Percentiles rank a stretch among this genome's conserved stretches.
phyloP scores from a whole-genome alignment of 2,329 filamentous ascomycete genomes.

The Fusarium chuoi region DNA sequence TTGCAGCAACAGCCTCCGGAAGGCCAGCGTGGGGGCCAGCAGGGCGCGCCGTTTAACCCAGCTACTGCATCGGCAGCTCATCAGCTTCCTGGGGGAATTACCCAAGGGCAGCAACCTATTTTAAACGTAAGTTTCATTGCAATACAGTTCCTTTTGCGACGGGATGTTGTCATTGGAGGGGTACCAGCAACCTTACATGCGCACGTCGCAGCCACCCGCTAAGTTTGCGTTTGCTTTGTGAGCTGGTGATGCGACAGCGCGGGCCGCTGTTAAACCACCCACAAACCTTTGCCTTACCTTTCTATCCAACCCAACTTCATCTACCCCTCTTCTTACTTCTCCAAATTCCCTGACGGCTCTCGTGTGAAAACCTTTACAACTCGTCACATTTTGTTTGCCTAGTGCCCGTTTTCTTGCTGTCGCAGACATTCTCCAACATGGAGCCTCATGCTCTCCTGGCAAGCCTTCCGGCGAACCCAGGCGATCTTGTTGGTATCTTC shows the following conservation, averaged over 20 bases:
- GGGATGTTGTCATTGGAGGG: constrained; percentile 7
- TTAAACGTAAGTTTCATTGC: constrained; percentile 60
- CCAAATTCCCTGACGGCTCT: background rate
- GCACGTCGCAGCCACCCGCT: constrained; percentile 19
- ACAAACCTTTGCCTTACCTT: constrained; percentile 3
- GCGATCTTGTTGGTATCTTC: constrained; percentile 40
- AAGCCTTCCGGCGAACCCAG: constrained; percentile 15
- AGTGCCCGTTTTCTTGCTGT: background rate
- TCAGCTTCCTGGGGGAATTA: constrained; percentile 53
- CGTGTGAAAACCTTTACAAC: constrained; percentile 1
- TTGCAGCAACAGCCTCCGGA: constrained; percentile 74
- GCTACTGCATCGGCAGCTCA: constrained; percentile 54
- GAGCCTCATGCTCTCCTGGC: constrained; percentile 3
- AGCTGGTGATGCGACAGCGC: constrained; percentile 25
- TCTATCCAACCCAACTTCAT: background rate
- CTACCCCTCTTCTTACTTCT: background rate
- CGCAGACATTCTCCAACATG: constrained; percentile 16
- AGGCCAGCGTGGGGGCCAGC: constrained; percentile 61
- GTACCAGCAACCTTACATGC: constrained; percentile 13
- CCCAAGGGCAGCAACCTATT: constrained; percentile 57
- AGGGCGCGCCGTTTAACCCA: constrained; percentile 57
- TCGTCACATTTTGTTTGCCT: background rate
- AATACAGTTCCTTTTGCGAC: constrained; percentile 7
- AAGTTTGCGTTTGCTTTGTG: constrained; percentile 23
- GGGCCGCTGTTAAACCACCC: constrained; percentile 24